Evolutionary conservation across 768 basidiomycete species (phyloP).

Genomic region (Amanita thiersii): DNA sequence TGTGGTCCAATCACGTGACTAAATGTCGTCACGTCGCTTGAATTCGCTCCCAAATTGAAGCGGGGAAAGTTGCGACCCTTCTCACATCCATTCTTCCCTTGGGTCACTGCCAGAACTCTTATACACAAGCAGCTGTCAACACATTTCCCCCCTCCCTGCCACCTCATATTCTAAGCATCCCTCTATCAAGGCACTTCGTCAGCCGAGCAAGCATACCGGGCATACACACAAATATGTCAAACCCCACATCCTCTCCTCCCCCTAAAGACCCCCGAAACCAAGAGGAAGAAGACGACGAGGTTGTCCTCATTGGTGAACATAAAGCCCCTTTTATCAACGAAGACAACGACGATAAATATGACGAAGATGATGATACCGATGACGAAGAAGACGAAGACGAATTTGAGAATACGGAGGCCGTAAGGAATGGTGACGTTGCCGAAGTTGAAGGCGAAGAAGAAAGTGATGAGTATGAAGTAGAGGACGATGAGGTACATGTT

Average conservation of each 20-base stretch:
- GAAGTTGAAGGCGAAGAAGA: slow-evolving; percentile 14
- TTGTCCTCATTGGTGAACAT: background rate
- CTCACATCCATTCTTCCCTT: too few species aligned
- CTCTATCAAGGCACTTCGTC: too few species aligned
- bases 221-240: too few species aligned
- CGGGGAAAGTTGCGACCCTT: background rate
- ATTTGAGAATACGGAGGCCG: slow-evolving; percentile 16
- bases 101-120: too few species aligned
- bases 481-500: slow-evolving; percentile 1
- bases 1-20: background rate
- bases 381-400: slow-evolving; percentile 20
- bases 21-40: background rate
- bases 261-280: background rate
- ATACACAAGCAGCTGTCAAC: too few species aligned
- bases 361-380: slow-evolving; percentile 9
- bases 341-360: slow-evolving; percentile 14
- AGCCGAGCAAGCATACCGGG: too few species aligned
- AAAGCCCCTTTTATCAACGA: too few species aligned
- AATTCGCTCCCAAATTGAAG: background rate
- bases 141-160: too few species aligned
- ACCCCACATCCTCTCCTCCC: background rate
- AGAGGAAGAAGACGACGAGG: background rate
- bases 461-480: slow-evolving; percentile 11
- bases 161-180: too few species aligned
- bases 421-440: slow-evolving; percentile 9